A percentile compares a stretch with the other conserved stretches of the same genome.
Evolutionary conservation across 441 rosid species (phyloP).

Genomic region (Hypseocharis bilobata): DNA sequence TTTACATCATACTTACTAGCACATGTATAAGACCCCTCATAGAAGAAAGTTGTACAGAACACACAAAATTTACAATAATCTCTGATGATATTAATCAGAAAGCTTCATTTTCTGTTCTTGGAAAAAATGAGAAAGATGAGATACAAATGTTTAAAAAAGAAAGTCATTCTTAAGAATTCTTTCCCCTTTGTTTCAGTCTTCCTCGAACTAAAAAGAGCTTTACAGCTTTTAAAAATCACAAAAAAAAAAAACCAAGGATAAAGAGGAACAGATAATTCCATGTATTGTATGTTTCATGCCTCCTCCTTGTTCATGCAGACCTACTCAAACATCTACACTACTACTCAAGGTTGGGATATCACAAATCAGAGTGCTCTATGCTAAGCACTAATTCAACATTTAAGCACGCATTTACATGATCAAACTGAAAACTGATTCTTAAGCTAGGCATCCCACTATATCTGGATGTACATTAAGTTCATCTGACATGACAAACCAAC

Average conservation of each 20-base stretch:
- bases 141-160: not conserved
- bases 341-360: not conserved
- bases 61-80: not conserved
- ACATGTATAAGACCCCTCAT: not conserved
- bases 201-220: not conserved
- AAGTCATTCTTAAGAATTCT: not conserved
- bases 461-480: too few relatives aligned
- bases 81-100: not conserved
- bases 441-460: too few relatives aligned
- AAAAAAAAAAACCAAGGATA: too few relatives aligned
- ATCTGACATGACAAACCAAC: too few relatives aligned
- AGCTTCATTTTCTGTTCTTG: not conserved
- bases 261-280: not conserved
- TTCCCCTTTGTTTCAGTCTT: not conserved
- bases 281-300: too few relatives aligned
- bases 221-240: not conserved
- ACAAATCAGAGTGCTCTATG: not conserved
- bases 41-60: not conserved
- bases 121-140: not conserved
- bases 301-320: too few relatives aligned
- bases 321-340: too few relatives aligned
- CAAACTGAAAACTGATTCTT: not conserved
- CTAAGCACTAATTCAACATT: not conserved
- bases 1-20: conserved; percentile 15
- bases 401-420: not conserved